phyloP scores from a whole-genome alignment of 257 asterid species.

The Sherardia arvensis region DNA sequence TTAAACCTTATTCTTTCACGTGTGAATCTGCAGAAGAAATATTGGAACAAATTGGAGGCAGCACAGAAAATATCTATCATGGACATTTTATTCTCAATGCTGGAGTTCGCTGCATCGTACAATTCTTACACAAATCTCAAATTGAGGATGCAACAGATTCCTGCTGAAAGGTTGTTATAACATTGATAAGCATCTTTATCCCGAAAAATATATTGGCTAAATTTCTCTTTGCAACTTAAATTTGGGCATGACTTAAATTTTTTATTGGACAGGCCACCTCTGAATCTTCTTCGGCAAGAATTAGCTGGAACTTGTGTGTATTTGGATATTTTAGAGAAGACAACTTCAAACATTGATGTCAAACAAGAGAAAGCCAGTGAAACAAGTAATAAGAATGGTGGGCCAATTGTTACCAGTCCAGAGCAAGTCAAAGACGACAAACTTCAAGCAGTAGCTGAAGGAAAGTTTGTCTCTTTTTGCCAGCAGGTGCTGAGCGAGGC shows the following conservation, averaged over 20 bases:
- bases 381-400: constrained; percentile 17
- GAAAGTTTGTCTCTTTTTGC: constrained; percentile 77
- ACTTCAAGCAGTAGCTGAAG: constrained; percentile 74
- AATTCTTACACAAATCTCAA: constrained; percentile 80
- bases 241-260: constrained; percentile 10
- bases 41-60: constrained; percentile 75
- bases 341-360: constrained; percentile 38
- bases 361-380: constrained; percentile 21
- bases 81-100: constrained; percentile 79
- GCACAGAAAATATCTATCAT: constrained; percentile 68
- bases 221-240: not conserved
- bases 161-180: constrained; percentile 66
- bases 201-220: constrained; percentile 9
- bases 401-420: not conserved
- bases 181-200: constrained; percentile 9
- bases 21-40: constrained; percentile 61
- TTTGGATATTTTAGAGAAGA: constrained; percentile 82
- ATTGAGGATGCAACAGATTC: constrained; percentile 75
- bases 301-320: constrained; percentile 88
- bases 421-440: constrained; percentile 47
- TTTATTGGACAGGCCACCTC: constrained; percentile 62
- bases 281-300: constrained; percentile 98
- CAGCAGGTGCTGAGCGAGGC: constrained; percentile 88
- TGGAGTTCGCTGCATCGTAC: constrained; percentile 97
- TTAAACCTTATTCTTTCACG: constrained; percentile 10